These are phyloP conservation scores for Neurospora crassa DNA, from an alignment of 2,329 filamentous ascomycete genomes.

Conservation along the genomic window DNA sequence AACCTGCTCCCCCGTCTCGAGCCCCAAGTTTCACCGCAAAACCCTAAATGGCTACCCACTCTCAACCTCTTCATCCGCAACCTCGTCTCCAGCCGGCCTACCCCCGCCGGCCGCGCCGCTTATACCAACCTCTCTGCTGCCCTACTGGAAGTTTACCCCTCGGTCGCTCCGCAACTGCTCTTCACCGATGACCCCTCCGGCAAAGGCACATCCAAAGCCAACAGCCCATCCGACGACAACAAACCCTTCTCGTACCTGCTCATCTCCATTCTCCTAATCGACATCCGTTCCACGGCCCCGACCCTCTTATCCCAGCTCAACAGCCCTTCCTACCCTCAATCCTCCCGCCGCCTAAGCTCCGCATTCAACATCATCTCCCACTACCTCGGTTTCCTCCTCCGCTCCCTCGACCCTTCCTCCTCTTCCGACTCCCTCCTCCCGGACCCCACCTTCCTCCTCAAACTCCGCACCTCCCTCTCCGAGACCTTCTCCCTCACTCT, in stretches of 20 bases:
- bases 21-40: slow-evolving; percentile 37
- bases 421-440: neutral
- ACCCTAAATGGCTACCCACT: slow-evolving; percentile 43
- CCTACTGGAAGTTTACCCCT: slow-evolving; percentile 46
- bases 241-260: slow-evolving; percentile 54
- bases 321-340: slow-evolving; percentile 38
- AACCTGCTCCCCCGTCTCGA: slow-evolving; percentile 40
- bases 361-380: slow-evolving; percentile 53
- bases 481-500: slow-evolving; percentile 55
- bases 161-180: slow-evolving; percentile 34
- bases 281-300: slow-evolving; percentile 54
- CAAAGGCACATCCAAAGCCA: slow-evolving; percentile 1
- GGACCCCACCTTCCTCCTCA: slow-evolving; percentile 49
- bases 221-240: slow-evolving; percentile 26
- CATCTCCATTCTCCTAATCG: slow-evolving; percentile 55
- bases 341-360: slow-evolving; percentile 45
- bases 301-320: slow-evolving; percentile 50
- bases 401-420: slow-evolving; percentile 36
- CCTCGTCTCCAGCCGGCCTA: slow-evolving; percentile 46
- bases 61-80: slow-evolving; percentile 39
- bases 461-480: slow-evolving; percentile 48
- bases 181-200: slow-evolving; percentile 28
- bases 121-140: slow-evolving; percentile 50
- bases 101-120: slow-evolving; percentile 43
- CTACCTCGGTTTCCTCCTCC: slow-evolving; percentile 49